A percentile compares a stretch with the other conserved stretches of the same genome.
Evolutionary conservation across 1,284 basidiomycete genomes (phyloP).

Genomic region (Tilletia walkeri): DNA sequence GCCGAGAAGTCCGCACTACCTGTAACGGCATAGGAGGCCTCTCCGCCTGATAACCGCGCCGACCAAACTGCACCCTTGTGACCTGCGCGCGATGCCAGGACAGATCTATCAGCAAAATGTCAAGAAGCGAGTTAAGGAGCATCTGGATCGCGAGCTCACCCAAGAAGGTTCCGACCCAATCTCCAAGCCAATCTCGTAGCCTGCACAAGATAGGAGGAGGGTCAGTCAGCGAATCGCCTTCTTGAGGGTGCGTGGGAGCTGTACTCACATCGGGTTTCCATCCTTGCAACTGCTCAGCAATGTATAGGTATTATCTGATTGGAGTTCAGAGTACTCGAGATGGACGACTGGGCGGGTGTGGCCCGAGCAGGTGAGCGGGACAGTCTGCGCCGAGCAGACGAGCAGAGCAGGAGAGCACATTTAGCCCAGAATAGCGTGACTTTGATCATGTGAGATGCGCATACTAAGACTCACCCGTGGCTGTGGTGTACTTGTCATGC

Average conservation of each 20-base stretch:
- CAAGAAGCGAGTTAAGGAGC: no score
- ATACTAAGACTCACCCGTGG: constrained; percentile 3
- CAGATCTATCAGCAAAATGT: background rate
- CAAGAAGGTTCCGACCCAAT: constrained; percentile 97
- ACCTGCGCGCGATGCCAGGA: constrained; percentile 56
- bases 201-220: background rate
- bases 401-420: background rate
- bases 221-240: background rate
- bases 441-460: background rate
- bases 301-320: constrained; percentile 60
- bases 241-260: background rate
- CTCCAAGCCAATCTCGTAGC: constrained; percentile 65
- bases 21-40: constrained; percentile 73
- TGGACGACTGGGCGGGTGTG: constrained; percentile 81
- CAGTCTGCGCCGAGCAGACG: constrained; percentile 30
- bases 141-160: constrained; percentile 57
- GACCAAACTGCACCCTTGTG: constrained; percentile 99
- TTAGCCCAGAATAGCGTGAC: background rate
- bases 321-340: constrained; percentile 81
- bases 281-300: constrained; percentile 55
- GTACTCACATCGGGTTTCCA: constrained; percentile 50
- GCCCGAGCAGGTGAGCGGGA: constrained; percentile 61
- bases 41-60: constrained; percentile 77
- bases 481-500: constrained; percentile 2
- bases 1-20: constrained; percentile 97